phyloP scores from a whole-genome alignment of 208 protist genomes.

The Histomonas meleagridis region DNA sequence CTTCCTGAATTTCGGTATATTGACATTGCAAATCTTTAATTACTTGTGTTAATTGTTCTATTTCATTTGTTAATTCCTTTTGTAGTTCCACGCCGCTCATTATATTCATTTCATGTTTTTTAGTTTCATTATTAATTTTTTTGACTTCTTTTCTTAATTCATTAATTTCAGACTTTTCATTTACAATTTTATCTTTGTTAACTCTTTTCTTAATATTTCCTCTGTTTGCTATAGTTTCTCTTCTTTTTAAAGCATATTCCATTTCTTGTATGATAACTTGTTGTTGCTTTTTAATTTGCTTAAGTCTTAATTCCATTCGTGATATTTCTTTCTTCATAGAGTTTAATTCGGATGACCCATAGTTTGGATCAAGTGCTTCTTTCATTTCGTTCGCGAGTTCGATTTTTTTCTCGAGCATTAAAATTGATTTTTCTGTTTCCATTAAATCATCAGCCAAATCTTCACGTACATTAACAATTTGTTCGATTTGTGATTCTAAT shows the following conservation, averaged over 20 bases:
- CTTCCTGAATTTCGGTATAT: background rate
- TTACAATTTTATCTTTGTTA: background rate
- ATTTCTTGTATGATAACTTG: background rate
- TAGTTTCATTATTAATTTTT: background rate
- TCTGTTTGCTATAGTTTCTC: background rate
- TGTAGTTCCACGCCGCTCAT: background rate
- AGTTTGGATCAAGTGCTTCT: constrained; percentile 32
- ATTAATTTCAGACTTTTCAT: background rate
- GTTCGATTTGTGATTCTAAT: background rate
- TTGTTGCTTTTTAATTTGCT: constrained; percentile 23
- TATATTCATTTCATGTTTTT: background rate
- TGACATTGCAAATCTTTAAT: background rate
- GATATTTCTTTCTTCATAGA: constrained; percentile 22
- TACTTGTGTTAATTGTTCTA: constrained; percentile 8
- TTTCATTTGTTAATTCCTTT: background rate
- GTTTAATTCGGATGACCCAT: background rate
- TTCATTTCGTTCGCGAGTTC: background rate
- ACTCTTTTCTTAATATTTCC: background rate
- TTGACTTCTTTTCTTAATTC: background rate
- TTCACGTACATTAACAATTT: background rate
- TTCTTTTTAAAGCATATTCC: background rate
- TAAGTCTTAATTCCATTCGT: background rate
- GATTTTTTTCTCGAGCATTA: background rate
- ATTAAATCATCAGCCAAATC: background rate
- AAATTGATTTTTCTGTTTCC: background rate